These are phyloP conservation scores for Pseudodiploospora longispora DNA, from an alignment of 2,329 filamentous ascomycete species.

Conservation along the genomic window DNA sequence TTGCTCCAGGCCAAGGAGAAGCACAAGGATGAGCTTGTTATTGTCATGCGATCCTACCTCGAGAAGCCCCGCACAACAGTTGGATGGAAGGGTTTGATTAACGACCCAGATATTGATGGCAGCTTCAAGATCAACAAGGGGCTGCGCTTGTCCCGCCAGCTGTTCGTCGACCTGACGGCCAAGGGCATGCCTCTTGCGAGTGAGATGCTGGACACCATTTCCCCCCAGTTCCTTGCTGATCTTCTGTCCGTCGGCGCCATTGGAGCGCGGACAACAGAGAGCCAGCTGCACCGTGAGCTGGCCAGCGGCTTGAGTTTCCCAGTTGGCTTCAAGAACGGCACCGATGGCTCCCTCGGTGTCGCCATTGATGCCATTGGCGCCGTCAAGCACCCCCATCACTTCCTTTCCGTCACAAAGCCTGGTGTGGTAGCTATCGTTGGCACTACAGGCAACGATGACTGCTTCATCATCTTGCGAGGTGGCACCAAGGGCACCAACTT, in stretches of 20 bases:
- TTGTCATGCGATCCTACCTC: conserved; percentile 96
- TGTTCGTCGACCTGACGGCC: conserved; percentile 86
- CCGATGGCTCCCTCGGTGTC: conserved; percentile 80
- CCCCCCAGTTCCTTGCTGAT: conserved; percentile 92
- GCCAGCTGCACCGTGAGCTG: conserved; percentile 88
- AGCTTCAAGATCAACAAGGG: conserved; percentile 99
- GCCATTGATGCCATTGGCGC: conserved; percentile 94
- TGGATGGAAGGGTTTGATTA: conserved; percentile 98
- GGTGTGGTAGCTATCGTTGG: conserved; percentile 92
- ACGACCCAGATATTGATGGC: conserved; percentile 96
- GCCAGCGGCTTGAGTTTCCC: conserved; percentile 93
- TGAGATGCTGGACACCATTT: conserved; percentile 98
- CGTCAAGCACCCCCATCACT: conserved; percentile 87
- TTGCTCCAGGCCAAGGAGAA: conserved; percentile 77
- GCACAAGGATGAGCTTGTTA: conserved; percentile 80
- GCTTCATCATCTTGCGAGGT: conserved; percentile 90
- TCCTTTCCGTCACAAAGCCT: conserved; percentile 94
- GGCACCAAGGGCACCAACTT: conserved; percentile 93
- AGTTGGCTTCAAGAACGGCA: conserved; percentile 99
- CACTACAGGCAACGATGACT: conserved; percentile 91
- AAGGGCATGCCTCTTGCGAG: conserved; percentile 93
- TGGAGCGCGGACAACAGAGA: conserved; percentile 93
- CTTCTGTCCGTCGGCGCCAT: conserved; percentile 86
- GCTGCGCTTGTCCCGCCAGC: conserved; percentile 72
- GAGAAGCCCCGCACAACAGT: conserved; percentile 98